Evolutionary conservation across 2,329 filamentous ascomycete species (phyloP), one percentile per base, ranked within the genome.

Genomic region (Cercospora canescens): DNA sequence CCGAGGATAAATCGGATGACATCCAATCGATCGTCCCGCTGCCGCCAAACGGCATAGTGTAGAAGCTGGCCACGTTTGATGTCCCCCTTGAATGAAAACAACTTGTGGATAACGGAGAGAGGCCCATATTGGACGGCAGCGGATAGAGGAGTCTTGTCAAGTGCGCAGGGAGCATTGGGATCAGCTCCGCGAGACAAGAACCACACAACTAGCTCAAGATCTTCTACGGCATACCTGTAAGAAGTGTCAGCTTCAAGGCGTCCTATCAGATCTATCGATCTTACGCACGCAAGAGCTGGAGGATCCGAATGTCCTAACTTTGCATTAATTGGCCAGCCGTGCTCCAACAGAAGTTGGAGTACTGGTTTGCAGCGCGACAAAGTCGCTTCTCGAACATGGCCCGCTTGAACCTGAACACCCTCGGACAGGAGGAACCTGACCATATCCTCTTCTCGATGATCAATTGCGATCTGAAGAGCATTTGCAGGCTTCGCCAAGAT

Each of bases 131-230:
- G 62, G 24, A 67, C 39, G 28, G 67, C 69, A 34, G 60, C 50
- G 5, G 60, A 67, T 14, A 70, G 57, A 48, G 67, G 68, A 39
- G 67, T 68, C 50, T 55, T 63, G 45, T 66, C 67, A 30, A 69
- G 60, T 35, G 55, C 54, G 56, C 67, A 70, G 7, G 18, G 41
- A 60, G 65, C 64, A 34, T 69, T 67, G 30, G 67, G 69, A 62
- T 70, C 65, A 35, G 69, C 67, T 12, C 58, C 39, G 30, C 57
- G 57, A 28, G 56, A 52, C 30, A 67, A 57, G 26, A 69, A 64
- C 67, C 68, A 70, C 34, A 21, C 59, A 6, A 28, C 35, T 14
- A 64, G 55, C 55, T 64, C 62, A 14, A 64, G 24, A 55, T 64
- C 54, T 2, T 64, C 54, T 16, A 28, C 59, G 14, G 54, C 62